Percentiles rank a stretch among this genome's conserved stretches.
phyloP scores from a whole-genome alignment of 1,139 yeast species.

The Diutina ranongensis region DNA sequence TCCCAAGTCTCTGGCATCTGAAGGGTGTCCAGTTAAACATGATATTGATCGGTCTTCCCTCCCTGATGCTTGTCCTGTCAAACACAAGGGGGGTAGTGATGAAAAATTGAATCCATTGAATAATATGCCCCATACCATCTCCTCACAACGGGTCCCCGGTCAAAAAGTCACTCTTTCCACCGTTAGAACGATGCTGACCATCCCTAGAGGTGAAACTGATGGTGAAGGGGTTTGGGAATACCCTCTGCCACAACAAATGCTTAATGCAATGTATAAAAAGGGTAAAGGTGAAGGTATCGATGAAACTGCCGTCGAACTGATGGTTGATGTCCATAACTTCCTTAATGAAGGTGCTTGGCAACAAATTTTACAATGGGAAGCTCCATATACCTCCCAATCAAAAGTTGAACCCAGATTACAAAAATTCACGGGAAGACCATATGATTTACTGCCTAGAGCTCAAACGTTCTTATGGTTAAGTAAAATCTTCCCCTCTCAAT shows the following conservation, averaged over 20 bases:
- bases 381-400: conserved; percentile 37
- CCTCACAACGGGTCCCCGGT: conserved; percentile 64
- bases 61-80: conserved; percentile 18
- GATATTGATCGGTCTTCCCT: conserved; percentile 14
- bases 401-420: conserved; percentile 62
- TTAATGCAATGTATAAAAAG: conserved; percentile 91
- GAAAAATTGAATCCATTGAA: conserved; percentile 60
- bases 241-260: conserved; percentile 98
- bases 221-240: conserved; percentile 87
- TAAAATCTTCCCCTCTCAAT: conserved; percentile 58
- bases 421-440: conserved; percentile 87
- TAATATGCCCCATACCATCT: conserved; percentile 73
- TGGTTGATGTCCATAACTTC: conserved; percentile 96
- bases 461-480: conserved; percentile 55
- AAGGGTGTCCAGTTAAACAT: conserved; percentile 27
- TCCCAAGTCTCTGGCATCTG: conserved; percentile 7
- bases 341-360: conserved; percentile 97
- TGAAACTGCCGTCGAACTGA: conserved; percentile 90
- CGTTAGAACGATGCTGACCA: conserved; percentile 70
- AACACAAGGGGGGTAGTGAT: conserved; percentile 8
- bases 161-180: conserved; percentile 72
- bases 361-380: conserved; percentile 89
- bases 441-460: conserved; percentile 85
- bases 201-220: conserved; percentile 69
- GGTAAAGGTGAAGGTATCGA: conserved; percentile 82